Base-by-base conservation (phyloP, 2,329 filamentous ascomycete species). In the Phialophora chinensis region DNA sequence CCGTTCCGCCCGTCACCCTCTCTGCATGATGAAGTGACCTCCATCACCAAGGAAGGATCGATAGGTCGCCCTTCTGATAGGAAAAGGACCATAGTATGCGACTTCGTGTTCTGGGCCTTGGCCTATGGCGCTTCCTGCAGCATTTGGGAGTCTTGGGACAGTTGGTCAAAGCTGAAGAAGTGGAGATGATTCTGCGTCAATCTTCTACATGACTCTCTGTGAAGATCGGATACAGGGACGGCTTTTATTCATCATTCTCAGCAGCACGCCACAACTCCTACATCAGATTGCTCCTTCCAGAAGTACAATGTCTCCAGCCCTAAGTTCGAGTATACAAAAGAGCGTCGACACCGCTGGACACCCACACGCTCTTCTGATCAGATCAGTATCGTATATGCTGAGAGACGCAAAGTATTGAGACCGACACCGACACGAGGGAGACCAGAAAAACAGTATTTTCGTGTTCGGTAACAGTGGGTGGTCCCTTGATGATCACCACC, bases 251-350 rank as follows among this genome's bases (percentile, higher is more conserved):
- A 56, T 50, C 38, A 14, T n/a, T 62, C 52, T 47, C 42, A 31
- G 25, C 53, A 55, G 12, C 12, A 27, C 47, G 27, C 49, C 47
- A 61, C 50, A 31, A 27, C 20, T 4, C 38, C 42, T 50, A 33
- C 54, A 20, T 50, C 27, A 31, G 35, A 65, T 35, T 33, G 29
- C 35, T 56, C n/a, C 50, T 44, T 65, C 52, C 62, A 62, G 35
- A 63, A 60, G 38, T 59, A 66, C 35, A 25, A 65, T 65, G 66
- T 63, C 29, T 60, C n/a, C 38, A 17, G 44, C 55, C 10, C 35
- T 55, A 14, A 42, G 27, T 27, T n/a, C n/a, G 31, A 62, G 42
- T 53, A 52, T 61, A 63, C 27, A 66, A 62, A 66, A 66, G 54
- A 23, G 52, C 59, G 29, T 27, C n/a, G n/a, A 54, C 50, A 14